A percentile compares a stretch with the other conserved stretches of the same genome.
phyloP scores from a whole-genome alignment of 2,329 filamentous ascomycete species.

The Eutypa lata region DNA sequence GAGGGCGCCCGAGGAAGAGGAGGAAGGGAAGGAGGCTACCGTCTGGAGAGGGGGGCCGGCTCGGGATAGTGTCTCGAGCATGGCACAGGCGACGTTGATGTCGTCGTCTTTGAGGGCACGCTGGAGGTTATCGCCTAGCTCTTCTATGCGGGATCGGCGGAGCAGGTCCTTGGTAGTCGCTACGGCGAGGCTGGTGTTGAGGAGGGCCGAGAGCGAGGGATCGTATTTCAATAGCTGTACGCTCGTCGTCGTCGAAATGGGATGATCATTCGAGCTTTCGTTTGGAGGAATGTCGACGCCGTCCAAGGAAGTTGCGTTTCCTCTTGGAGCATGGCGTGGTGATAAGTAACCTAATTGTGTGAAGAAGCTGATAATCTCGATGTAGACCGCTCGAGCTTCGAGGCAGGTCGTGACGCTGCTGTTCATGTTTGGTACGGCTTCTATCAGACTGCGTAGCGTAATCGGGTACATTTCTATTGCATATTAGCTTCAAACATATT shows the following conservation, averaged over 20 bases:
- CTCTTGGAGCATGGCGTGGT: too few species aligned
- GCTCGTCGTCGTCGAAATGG: too few species aligned
- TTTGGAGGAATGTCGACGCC: too few species aligned
- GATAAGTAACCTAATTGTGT: slow-evolving; percentile 3
- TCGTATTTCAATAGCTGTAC: too few species aligned
- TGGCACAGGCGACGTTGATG: slow-evolving; percentile 37
- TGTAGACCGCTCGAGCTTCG: slow-evolving; percentile 28
- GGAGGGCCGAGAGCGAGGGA: slow-evolving; percentile 14
- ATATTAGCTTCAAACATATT: slow-evolving; percentile 4
- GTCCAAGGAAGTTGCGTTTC: too few species aligned
- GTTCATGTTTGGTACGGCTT: slow-evolving; percentile 11
- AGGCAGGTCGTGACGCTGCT: slow-evolving; percentile 17
- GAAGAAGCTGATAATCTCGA: slow-evolving; percentile 29
- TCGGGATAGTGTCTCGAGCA: slow-evolving; percentile 36
- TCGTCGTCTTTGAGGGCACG: slow-evolving; percentile 34
- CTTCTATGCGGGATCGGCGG: slow-evolving; percentile 3
- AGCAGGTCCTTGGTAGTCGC: slow-evolving; percentile 32
- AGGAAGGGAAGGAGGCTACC: slow-evolving; percentile 12
- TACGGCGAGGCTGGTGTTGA: slow-evolving; percentile 20
- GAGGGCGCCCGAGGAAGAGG: slow-evolving; percentile 23
- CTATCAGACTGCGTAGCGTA: slow-evolving; percentile 16
- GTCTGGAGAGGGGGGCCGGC: slow-evolving; percentile 17
- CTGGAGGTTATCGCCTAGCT: slow-evolving; percentile 30
- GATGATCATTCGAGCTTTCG: too few species aligned
- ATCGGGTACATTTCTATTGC: slow-evolving; percentile 17